These are phyloP conservation scores for Exutisphaerella laricina DNA, from an alignment of 2,329 filamentous ascomycete genomes.

Conservation along the genomic window DNA sequence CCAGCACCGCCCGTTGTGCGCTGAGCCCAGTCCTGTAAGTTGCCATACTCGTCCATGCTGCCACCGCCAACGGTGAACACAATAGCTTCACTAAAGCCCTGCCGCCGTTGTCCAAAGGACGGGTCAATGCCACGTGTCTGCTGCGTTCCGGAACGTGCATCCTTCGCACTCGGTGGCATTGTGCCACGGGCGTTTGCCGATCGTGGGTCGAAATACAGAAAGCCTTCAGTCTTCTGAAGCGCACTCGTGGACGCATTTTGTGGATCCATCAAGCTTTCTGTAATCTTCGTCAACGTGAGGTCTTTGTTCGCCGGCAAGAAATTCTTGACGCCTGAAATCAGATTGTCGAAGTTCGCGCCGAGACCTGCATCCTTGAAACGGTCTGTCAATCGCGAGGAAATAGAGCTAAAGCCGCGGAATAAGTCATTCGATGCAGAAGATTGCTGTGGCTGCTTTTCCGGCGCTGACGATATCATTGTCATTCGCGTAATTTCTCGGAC, in stretches of 20 bases:
- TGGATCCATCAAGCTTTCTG: conserved; percentile 97
- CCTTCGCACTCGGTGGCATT: conserved; percentile 69
- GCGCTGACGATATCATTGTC: conserved; percentile 92
- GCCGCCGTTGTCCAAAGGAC: conserved; percentile 24
- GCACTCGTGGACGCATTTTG: conserved; percentile 82
- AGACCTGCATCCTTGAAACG: conserved; percentile 89
- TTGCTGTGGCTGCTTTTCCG: conserved; percentile 55
- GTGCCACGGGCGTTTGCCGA: conserved; percentile 89
- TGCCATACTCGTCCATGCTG: conserved; percentile 98
- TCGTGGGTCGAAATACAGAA: conserved; percentile 93
- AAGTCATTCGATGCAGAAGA: conserved; percentile 64
- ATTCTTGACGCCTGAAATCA: conserved; percentile 95
- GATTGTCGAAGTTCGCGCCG: conserved; percentile 80
- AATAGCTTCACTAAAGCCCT: conserved; percentile 38
- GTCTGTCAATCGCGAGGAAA: conserved; percentile 87
- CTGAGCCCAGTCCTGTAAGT: conserved; percentile 91
- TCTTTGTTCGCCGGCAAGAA: conserved; percentile 96
- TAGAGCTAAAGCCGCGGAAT: conserved; percentile 87
- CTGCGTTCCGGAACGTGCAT: conserved; percentile 27
- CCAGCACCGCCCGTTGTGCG: conserved; percentile 56
- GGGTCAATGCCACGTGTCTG: conserved; percentile 34
- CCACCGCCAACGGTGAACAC: conserved; percentile 63
- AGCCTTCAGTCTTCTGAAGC: conserved; percentile 92
- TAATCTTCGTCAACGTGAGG: conserved; percentile 94
- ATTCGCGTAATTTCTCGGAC: conserved; percentile 94